phyloP scores from a whole-genome alignment of 371 early-diverging fungal genomes.

The Mucor circinelloides region DNA sequence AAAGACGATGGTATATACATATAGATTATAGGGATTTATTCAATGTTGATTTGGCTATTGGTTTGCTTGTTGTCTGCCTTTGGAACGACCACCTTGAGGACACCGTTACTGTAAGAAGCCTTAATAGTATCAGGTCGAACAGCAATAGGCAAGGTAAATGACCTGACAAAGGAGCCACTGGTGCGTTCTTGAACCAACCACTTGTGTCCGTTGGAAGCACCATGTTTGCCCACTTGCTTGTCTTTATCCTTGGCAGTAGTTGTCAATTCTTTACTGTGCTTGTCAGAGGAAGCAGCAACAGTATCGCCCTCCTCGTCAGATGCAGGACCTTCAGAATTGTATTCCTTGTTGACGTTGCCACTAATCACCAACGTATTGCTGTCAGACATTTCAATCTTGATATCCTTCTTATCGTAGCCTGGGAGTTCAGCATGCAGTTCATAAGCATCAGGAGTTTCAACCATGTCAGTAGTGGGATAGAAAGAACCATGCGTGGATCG shows the following conservation, averaged over 20 bases:
- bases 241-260: not conserved
- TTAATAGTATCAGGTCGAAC: conserved; percentile 36
- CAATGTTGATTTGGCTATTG: conserved; percentile 20
- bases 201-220: not conserved
- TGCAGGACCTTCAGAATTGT: not conserved
- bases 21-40: conserved; percentile 13
- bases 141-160: conserved; percentile 35
- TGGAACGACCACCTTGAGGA: conserved; percentile 35
- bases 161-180: conserved; percentile 33
- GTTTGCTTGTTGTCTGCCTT: conserved; percentile 20
- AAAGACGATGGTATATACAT: too few relatives aligned
- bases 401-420: conserved; percentile 35
- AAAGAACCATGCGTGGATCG: not conserved
- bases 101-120: conserved; percentile 41
- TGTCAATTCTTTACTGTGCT: not conserved
- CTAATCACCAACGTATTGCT: conserved; percentile 27
- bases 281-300: not conserved
- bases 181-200: conserved; percentile 47
- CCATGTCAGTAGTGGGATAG: conserved; percentile 31
- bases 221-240: not conserved
- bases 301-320: not conserved
- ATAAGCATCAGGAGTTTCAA: conserved; percentile 30
- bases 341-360: conserved; percentile 19
- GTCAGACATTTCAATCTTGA: conserved; percentile 31
- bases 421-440: conserved; percentile 40